Evolutionary conservation across 257 asterid species (phyloP).

Genomic region (Leonotis leonurus): DNA sequence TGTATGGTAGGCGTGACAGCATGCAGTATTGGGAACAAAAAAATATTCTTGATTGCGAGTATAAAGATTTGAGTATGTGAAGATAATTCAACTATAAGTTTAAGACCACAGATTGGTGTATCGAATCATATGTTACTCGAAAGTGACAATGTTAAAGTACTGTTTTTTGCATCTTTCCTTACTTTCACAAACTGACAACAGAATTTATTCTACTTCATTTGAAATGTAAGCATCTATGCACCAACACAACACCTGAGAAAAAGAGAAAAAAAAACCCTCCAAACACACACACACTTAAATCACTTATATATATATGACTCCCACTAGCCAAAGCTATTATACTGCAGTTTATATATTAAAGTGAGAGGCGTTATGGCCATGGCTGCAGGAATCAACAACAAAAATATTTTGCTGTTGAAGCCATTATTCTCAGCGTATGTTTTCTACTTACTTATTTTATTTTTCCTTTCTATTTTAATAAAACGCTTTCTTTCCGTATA

Average conservation of each 20-base stretch:
- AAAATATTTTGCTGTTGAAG: constrained; percentile 10
- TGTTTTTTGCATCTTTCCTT: not conserved
- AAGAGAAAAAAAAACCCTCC: too few relatives aligned
- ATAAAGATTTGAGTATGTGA: not conserved
- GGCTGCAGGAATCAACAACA: not conserved
- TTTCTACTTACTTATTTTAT: too few relatives aligned
- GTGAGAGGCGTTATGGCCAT: constrained; percentile 11
- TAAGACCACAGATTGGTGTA: constrained; percentile 23
- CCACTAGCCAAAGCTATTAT: too few relatives aligned
- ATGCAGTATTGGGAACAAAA: not conserved
- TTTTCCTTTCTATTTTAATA: too few relatives aligned
- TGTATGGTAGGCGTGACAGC: not conserved
- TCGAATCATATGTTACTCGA: constrained; percentile 17
- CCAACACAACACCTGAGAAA: too few relatives aligned
- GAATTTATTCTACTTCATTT: constrained; percentile 24
- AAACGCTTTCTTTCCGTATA: not conserved
- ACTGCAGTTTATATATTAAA: not conserved
- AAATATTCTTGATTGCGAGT: not conserved
- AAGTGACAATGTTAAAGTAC: not conserved
- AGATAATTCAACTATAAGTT: constrained; percentile 11
- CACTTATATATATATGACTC: not conserved
- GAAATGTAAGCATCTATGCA: not conserved
- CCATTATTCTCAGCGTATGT: constrained; percentile 22
- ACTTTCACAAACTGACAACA: not conserved
- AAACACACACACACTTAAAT: not conserved